Percentiles rank a stretch among this genome's conserved stretches.
Evolutionary conservation across 495 filamentous ascomycete genomes (phyloP).

Genomic region (Aspergillus saccharolyticus): DNA sequence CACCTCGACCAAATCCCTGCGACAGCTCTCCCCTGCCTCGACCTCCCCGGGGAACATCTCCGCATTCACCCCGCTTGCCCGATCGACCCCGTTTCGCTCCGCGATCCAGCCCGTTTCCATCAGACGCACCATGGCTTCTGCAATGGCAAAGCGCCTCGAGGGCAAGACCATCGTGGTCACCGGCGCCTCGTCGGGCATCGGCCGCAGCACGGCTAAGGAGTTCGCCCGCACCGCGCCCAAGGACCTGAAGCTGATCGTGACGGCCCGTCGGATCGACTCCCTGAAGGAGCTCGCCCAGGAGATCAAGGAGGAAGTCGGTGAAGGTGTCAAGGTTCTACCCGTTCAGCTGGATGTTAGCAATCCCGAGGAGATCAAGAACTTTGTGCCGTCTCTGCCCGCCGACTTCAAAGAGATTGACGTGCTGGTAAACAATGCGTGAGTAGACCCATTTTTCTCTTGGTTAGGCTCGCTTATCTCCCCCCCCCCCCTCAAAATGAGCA

Average conservation of each 20-base stretch:
- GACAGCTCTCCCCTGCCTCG: conserved; percentile 14
- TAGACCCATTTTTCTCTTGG: conserved; percentile 10
- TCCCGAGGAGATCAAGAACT: conserved; percentile 65
- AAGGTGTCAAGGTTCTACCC: conserved; percentile 75
- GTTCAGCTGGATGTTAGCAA: conserved; percentile 85
- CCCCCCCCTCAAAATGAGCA: too few species aligned
- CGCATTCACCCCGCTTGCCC: conserved; percentile 17
- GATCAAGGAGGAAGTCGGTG: conserved; percentile 73
- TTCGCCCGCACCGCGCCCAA: conserved; percentile 84
- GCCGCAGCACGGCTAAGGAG: conserved; percentile 77
- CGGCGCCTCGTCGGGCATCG: conserved; percentile 91
- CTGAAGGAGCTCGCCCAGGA: conserved; percentile 71
- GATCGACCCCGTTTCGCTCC: conserved; percentile 17
- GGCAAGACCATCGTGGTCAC: conserved; percentile 94
- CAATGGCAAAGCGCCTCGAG: conserved; percentile 78
- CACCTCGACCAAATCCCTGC: conserved; percentile 28
- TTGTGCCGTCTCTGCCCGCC: conserved; percentile 68
- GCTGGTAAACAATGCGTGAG: conserved; percentile 95
- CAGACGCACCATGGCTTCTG: conserved; percentile 62
- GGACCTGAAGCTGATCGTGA: conserved; percentile 77
- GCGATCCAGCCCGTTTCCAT: conserved; percentile 21
- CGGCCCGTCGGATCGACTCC: conserved; percentile 75
- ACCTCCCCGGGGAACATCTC: conserved; percentile 13
- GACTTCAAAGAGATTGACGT: conserved; percentile 87
- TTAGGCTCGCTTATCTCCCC: too few species aligned